Conservation (phyloP, 768 basidiomycete species). For the Peribolospora kevripleyi region DNA sequence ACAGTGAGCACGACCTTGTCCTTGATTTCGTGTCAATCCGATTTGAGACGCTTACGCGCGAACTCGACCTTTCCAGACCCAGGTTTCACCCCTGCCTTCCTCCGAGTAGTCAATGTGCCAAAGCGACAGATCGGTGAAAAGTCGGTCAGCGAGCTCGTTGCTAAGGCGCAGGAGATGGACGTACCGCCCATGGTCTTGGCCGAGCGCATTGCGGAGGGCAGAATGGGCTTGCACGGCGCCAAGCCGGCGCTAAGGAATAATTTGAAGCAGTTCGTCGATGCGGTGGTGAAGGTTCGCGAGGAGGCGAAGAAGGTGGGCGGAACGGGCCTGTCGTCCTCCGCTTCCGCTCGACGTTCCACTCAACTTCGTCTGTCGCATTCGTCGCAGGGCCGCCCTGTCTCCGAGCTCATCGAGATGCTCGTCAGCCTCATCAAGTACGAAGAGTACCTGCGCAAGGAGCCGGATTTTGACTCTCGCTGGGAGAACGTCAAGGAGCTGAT, state of each 20-base stretch:
- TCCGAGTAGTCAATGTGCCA: constrained; percentile 48
- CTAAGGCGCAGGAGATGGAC: constrained; percentile 29
- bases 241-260: constrained; percentile 44
- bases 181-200: constrained; percentile 34
- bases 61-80: not conserved
- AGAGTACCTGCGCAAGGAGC: constrained; percentile 35
- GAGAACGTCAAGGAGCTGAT: constrained; percentile 65
- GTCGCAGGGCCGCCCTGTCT: constrained; percentile 33
- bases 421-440: constrained; percentile 39
- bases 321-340: not conserved
- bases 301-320: constrained; percentile 31
- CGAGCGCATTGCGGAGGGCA: constrained; percentile 36
- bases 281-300: constrained; percentile 30
- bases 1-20: constrained; percentile 25
- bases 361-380: not conserved
- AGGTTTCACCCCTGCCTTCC: constrained; percentile 35
- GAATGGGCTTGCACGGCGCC: constrained; percentile 27
- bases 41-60: not conserved
- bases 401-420: constrained; percentile 36
- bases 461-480: constrained; percentile 53
- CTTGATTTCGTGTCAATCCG: constrained; percentile 16
- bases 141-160: constrained; percentile 37
- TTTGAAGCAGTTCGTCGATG: constrained; percentile 33
- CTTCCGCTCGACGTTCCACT: not conserved
- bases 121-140: constrained; percentile 40